These are phyloP conservation scores for Ceratobasidium papillatum DNA, from an alignment of 1,284 basidiomycete species.

Conservation along the genomic window DNA sequence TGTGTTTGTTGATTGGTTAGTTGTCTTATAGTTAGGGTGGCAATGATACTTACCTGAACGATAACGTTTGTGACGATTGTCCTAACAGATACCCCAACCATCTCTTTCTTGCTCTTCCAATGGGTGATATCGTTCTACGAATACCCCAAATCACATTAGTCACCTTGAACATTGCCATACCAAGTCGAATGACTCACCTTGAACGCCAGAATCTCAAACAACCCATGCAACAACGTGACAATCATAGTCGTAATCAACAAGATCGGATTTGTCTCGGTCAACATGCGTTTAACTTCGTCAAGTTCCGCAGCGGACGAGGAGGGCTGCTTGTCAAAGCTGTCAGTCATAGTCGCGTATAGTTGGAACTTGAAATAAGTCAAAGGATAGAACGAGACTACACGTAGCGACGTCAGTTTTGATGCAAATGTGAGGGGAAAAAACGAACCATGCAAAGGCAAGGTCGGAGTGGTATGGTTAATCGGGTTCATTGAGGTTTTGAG, in stretches of 20 bases:
- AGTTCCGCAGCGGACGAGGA: conserved; percentile 72
- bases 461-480: conserved; percentile 78
- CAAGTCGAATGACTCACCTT: conserved; percentile 53
- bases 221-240: conserved; percentile 88
- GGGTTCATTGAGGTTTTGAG: conserved; percentile 65
- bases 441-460: conserved; percentile 79
- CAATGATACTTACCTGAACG: conserved; percentile 64
- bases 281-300: conserved; percentile 93
- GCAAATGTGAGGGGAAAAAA: not conserved
- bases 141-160: not conserved
- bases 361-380: conserved; percentile 89
- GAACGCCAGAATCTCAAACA: conserved; percentile 95
- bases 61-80: conserved; percentile 91
- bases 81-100: conserved; percentile 79
- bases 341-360: conserved; percentile 80
- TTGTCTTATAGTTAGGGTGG: conserved; percentile 7
- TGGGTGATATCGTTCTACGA: conserved; percentile 85
- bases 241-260: conserved; percentile 76
- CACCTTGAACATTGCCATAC: not conserved
- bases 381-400: conserved; percentile 67
- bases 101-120: conserved; percentile 92
- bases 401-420: not conserved
- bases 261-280: conserved; percentile 93
- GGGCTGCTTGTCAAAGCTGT: conserved; percentile 81
- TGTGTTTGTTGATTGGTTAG: not conserved